These are phyloP conservation scores for Fraxinus greggii DNA, from an alignment of 305 asterid species.

Conservation along the genomic window DNA sequence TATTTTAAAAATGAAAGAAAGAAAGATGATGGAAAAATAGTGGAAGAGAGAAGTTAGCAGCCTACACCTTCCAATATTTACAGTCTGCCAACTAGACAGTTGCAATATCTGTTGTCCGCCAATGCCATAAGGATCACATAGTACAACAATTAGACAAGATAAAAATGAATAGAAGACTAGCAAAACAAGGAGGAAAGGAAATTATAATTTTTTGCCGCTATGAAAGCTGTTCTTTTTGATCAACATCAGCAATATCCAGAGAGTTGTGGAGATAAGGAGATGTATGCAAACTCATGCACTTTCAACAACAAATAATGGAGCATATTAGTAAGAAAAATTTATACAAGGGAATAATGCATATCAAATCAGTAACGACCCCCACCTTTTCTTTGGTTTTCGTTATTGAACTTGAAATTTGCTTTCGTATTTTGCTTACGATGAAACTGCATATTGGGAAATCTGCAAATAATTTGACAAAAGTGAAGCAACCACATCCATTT, in stretches of 20 bases:
- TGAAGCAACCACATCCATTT: constrained; percentile 23
- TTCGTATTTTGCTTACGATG: constrained; percentile 41
- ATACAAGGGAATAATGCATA: neutral
- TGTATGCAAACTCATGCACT: neutral
- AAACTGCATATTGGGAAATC: constrained; percentile 47
- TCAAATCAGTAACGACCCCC: constrained; percentile 9
- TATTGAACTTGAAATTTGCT: constrained; percentile 50
- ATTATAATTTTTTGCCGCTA: neutral
- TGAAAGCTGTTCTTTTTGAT: neutral
- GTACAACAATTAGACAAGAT: neutral
- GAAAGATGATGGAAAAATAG: neutral
- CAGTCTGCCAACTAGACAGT: neutral
- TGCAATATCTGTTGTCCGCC: neutral
- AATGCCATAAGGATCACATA: neutral
- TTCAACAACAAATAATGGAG: neutral
- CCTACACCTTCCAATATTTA: neutral
- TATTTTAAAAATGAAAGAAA: neutral
- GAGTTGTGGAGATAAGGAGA: neutral
- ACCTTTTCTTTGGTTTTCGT: constrained; percentile 60
- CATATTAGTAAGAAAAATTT: neutral
- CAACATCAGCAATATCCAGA: neutral
- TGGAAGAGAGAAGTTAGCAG: neutral
- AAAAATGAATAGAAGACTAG: neutral
- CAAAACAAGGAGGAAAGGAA: neutral
- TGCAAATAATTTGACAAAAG: constrained; percentile 35